Base-by-base conservation (phyloP, 208 protist genomes). In the Leishmania gerbilli region DNA sequence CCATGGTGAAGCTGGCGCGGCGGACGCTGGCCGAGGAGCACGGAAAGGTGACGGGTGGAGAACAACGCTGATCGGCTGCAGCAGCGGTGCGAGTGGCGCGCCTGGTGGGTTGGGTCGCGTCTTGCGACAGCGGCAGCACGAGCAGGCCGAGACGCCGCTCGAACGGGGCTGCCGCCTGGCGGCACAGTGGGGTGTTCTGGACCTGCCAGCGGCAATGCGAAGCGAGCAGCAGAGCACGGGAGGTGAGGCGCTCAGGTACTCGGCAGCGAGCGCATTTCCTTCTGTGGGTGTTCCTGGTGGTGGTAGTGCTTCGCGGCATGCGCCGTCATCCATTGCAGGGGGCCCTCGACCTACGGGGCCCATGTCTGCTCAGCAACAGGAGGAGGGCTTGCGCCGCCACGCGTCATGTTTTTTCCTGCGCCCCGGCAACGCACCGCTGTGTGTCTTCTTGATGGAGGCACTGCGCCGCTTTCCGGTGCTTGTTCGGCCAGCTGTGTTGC, bases 401-500 rank as follows among this genome's bases (percentile, higher is more conserved):
- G 74, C 86, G 2, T 64, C 72, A 19, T 88, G 88, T 53, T 95
- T 96, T 72, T 94, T 94, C 74, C 55, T 89, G 55, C 91, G 93
- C 15, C 84, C 88, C 1, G 80, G 85, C 45, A 95, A 96, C 84
- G 71, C 91, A 1, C 88, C 90, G 40, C 67, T 96, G 5, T 93
- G 89, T 76, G 87, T 89, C 71, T 94, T 95, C 72, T 68, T 96
- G 40, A 81, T 85, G 27, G 90, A 95, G 49, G 79, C 88, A 15
- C 86, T 95, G 62, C 86, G 87, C 21, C 87, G 89, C 49, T 95
- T 92, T 75, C 93, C 93, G 7, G 71, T 93, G 53, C 80, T 96
- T 2, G 84, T 93, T 42, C 67, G 78, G 0, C 84, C 84, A 5
- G 64, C 74, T 0, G 74, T 88, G 56, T 84, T 96, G 45, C 84